Evolutionary conservation across 805 yeast genomes (phyloP), one percentile per base, ranked within the genome.

Genomic region (Sugiyamaella valdiviana): DNA sequence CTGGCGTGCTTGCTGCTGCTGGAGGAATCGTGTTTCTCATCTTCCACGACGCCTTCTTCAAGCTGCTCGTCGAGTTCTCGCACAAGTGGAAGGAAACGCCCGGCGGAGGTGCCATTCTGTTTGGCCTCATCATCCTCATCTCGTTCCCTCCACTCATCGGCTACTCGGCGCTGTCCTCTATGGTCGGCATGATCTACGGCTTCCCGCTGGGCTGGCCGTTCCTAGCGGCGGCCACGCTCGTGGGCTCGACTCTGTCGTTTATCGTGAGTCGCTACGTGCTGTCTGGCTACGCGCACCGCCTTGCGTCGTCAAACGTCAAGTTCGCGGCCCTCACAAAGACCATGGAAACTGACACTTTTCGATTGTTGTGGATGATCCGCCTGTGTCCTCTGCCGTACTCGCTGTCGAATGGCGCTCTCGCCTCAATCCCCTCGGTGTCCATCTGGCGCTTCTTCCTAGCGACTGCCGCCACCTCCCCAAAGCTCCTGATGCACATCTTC

Each of bases 311-410:
- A 2, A 85, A 84, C 61, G 77, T 77, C 48, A 79, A 77, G 51
- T 79, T 93, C 54, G 76, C 81, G 54, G 87, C 95, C 0, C 76
- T 93, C 53, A 75, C 86, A 0, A 79, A 82, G 47, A 84, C 87
- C 3, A 64, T 91, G 51, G 95, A 87, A 50, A 77, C 78, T 48
- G 82, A 83, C 55, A 77, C 80, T 50, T 75, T 89, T 49, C 63
- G 80, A 54, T 66, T 93, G 20, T 65, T 91, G 46, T 77, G 84
- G 45, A 70, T 91, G 61, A 75, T 91, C 23, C 72, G 97, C 48
- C 65, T 91, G 49, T 88, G 96, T 57, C 99, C 99, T 0, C 75
- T 91, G 58, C 98, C 98, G 0, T 93, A 89, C 63, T 88, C 96
- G 2, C 69, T 91, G 26, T 83, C 93, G 0, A 91, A 91, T 60